Conservation (phyloP, 768 basidiomycete genomes). For the Lentinula edodes region DNA sequence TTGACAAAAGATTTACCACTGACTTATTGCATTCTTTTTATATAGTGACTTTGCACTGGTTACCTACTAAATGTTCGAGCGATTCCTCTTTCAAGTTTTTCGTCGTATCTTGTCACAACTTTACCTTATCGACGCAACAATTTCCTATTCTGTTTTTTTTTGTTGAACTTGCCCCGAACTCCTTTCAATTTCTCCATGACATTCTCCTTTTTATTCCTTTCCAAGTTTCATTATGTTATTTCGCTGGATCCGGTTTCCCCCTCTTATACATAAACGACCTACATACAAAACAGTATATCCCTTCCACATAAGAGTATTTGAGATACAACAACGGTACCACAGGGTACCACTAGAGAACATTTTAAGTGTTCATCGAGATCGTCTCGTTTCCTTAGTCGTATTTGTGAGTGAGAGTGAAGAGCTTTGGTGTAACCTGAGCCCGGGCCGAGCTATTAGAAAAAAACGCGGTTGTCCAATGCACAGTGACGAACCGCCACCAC, state of each 20-base stretch:
- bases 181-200: no score
- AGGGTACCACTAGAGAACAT: no score
- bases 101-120: not conserved
- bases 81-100: not conserved
- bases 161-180: no score
- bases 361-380: no score
- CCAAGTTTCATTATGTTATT: not conserved
- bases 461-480: no score
- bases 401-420: no score
- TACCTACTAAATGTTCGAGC: not conserved
- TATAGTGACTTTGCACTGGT: not conserved
- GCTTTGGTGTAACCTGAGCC: no score
- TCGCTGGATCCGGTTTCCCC: not conserved
- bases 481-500: no score
- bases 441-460: no score
- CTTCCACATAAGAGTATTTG: no score
- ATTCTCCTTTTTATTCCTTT: not conserved
- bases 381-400: no score
- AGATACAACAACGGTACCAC: no score
- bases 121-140: not conserved
- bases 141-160: not conserved
- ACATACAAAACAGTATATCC: not conserved
- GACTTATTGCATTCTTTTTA: conserved; percentile 1
- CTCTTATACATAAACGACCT: not conserved
- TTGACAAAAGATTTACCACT: not conserved